Evolutionary conservation across 768 basidiomycete genomes (phyloP).

Genomic region (Tricholoma sp.): DNA sequence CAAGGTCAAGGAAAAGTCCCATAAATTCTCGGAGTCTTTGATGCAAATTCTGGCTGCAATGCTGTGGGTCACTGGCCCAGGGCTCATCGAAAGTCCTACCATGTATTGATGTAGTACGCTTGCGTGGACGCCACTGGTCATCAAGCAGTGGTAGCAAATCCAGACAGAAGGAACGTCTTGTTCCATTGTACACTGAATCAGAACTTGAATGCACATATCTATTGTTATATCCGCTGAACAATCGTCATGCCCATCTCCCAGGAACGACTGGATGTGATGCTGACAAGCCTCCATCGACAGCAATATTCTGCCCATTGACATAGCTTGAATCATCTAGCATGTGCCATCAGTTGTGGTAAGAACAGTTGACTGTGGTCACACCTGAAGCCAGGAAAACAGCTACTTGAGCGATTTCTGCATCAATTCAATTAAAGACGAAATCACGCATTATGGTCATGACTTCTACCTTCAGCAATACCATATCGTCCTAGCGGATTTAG

Average conservation of each 20-base stretch:
- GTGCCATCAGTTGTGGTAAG: not conserved
- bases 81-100: too few relatives aligned
- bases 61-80: too few relatives aligned
- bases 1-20: too few relatives aligned
- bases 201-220: too few relatives aligned
- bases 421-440: not conserved
- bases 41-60: too few relatives aligned
- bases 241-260: constrained; percentile 58
- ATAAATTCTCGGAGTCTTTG: too few relatives aligned
- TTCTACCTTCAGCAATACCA: constrained; percentile 72
- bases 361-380: constrained; percentile 24
- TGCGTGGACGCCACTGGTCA: too few relatives aligned
- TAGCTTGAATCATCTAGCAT: constrained; percentile 80
- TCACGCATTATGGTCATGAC: not conserved
- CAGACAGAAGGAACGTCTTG: too few relatives aligned
- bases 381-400: constrained; percentile 87
- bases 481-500: constrained; percentile 81
- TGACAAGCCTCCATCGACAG: constrained; percentile 84
- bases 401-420: constrained; percentile 77
- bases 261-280: constrained; percentile 76
- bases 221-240: not conserved
- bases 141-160: too few relatives aligned
- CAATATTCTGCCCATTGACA: constrained; percentile 85
- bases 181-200: too few relatives aligned
- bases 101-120: too few relatives aligned